These are phyloP conservation scores for Alternaria sp. DNA, from an alignment of 2,329 filamentous ascomycete species.

Conservation along the genomic window DNA sequence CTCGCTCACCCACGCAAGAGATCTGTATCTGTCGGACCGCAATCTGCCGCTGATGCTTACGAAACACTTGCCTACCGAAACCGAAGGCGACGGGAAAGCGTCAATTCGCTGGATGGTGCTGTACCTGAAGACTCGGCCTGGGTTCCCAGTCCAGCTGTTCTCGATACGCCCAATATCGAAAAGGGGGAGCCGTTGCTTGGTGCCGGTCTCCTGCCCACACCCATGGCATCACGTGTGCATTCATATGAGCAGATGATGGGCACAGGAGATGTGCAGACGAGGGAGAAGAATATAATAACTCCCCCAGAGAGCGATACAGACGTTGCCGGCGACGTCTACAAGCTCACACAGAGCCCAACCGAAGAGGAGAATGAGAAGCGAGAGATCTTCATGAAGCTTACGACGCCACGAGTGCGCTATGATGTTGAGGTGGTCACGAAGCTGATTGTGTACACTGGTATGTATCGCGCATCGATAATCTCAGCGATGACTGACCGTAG, in stretches of 20 bases:
- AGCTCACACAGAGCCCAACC: constrained; percentile 26
- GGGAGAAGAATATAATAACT: constrained; percentile 15
- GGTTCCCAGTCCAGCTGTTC: constrained; percentile 25
- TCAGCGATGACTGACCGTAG: neutral
- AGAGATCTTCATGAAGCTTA: constrained; percentile 84
- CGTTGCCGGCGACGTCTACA: constrained; percentile 34
- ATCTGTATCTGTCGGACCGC: constrained; percentile 88
- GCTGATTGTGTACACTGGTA: constrained; percentile 91
- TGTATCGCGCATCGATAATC: constrained; percentile 37
- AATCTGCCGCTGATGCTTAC: constrained; percentile 95
- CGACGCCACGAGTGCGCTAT: constrained; percentile 88
- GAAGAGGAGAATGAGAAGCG: constrained; percentile 51
- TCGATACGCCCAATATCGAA: constrained; percentile 47
- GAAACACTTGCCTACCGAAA: constrained; percentile 93
- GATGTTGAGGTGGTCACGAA: constrained; percentile 99
- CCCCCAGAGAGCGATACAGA: constrained; percentile 47
- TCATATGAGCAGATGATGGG: constrained; percentile 80
- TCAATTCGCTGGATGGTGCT: constrained; percentile 52
- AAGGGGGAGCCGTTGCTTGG: constrained; percentile 48
- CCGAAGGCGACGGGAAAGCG: constrained; percentile 68
- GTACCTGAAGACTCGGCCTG: constrained; percentile 39
- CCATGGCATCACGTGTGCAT: constrained; percentile 59
- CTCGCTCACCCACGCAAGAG: constrained; percentile 83
- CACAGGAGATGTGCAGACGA: constrained; percentile 59
- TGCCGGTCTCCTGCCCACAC: constrained; percentile 58